A percentile compares a stretch with the other conserved stretches of the same genome.
phyloP scores from a whole-genome alignment of 352 stramenopile genomes.

The Paralagenidium karlingii region DNA sequence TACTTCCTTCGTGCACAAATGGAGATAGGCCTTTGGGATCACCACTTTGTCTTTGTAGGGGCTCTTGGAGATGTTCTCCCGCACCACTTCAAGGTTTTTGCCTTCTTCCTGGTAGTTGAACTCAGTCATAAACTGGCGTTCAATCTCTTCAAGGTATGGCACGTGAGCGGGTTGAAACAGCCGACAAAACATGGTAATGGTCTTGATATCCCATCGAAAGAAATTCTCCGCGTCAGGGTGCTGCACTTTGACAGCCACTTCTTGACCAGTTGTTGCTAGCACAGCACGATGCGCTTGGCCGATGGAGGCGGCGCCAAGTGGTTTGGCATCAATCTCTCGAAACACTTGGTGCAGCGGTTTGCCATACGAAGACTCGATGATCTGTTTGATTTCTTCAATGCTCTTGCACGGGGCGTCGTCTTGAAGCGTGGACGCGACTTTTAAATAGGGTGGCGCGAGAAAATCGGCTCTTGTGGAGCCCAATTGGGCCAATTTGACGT shows the following conservation, averaged over 20 bases:
- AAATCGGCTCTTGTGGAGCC: slow-evolving; percentile 72
- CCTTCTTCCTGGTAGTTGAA: slow-evolving; percentile 94
- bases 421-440: slow-evolving; percentile 58
- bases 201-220: slow-evolving; percentile 94
- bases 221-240: slow-evolving; percentile 90
- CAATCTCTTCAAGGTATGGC: slow-evolving; percentile 88
- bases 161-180: slow-evolving; percentile 93
- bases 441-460: slow-evolving; percentile 67
- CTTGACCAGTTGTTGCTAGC: slow-evolving; percentile 39
- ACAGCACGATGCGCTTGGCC: slow-evolving; percentile 70
- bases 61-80: slow-evolving; percentile 81
- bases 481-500: slow-evolving; percentile 78
- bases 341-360: slow-evolving; percentile 47
- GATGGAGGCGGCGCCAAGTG: slow-evolving; percentile 70
- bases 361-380: slow-evolving; percentile 64
- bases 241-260: slow-evolving; percentile 87
- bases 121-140: slow-evolving; percentile 97
- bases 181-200: slow-evolving; percentile 91
- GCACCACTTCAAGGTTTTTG: slow-evolving; percentile 80
- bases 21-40: slow-evolving; percentile 77
- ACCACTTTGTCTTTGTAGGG: slow-evolving; percentile 52
- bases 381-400: slow-evolving; percentile 50
- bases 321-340: slow-evolving; percentile 39
- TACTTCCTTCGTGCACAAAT: slow-evolving; percentile 89
- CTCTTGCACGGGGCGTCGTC: slow-evolving; percentile 69